These are phyloP conservation scores for Mucor saturninus DNA, from an alignment of 371 early-diverging fungal species.

Conservation along the genomic window DNA sequence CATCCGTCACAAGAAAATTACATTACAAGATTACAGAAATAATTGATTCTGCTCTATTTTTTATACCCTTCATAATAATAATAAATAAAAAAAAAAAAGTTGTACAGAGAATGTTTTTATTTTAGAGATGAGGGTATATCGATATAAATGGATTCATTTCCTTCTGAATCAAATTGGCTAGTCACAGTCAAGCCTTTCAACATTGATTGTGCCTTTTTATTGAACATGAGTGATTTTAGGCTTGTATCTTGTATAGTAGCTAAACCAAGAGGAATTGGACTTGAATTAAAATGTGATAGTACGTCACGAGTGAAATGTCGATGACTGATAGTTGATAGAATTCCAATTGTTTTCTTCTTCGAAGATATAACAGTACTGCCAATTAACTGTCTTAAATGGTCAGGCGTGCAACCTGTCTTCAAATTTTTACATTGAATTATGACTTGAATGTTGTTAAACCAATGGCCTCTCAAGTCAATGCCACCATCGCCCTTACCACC, in stretches of 20 bases:
- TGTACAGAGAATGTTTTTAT: conserved; percentile 1
- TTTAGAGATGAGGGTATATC: conserved; percentile 14
- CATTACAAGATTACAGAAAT: neutral
- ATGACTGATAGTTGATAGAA: conserved; percentile 31
- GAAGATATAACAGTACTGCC: conserved; percentile 30
- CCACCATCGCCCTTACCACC: conserved; percentile 52
- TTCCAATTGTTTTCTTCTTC: conserved; percentile 29
- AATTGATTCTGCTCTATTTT: neutral
- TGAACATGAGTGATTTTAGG: conserved; percentile 44
- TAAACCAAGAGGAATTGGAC: conserved; percentile 39
- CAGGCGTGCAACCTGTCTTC: conserved; percentile 48
- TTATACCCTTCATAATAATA: neutral
- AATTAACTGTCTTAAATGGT: conserved; percentile 42
- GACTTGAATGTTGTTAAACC: conserved; percentile 28
- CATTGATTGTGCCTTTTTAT: conserved; percentile 20
- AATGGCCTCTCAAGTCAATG: conserved; percentile 44
- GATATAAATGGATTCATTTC: conserved; percentile 19
- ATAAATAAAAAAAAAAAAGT: neutral
- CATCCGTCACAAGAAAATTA: neutral
- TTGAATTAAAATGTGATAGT: conserved; percentile 31
- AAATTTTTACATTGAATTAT: conserved; percentile 47
- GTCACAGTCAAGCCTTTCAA: conserved; percentile 19
- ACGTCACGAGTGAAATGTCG: conserved; percentile 40
- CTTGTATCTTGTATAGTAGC: conserved; percentile 31
- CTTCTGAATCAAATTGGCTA: conserved; percentile 16